Evolutionary conservation across 73 alveolate genomes (phyloP), one percentile per base, ranked within the genome.

Genomic region (Stentor coeruleus): DNA sequence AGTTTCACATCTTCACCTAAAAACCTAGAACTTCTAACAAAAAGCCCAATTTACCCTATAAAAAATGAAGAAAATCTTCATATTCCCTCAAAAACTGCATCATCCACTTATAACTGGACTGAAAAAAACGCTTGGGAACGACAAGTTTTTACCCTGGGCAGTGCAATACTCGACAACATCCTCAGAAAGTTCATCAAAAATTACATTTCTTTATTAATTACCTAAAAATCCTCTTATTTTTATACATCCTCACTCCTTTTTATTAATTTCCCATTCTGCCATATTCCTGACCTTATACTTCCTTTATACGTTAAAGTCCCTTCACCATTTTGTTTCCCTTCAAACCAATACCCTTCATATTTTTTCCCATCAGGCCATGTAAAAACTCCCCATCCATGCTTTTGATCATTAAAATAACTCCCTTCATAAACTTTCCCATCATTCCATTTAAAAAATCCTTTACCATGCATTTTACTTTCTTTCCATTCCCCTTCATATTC

Each of bases 261-360:
- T 26, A 66, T 2, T 31, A 28, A 28, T 66, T 66, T 66, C 39
- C 79, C 79, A 31, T 66, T 40, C 79, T 66, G 42, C 79, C 79
- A 66, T 20, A 66, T 20, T 1, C 40, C 79, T 26, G n/a, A 14
- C 37, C 33, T 33, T 26, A 66, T 40, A 20, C 37, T 31, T 26
- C 90, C 90, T 6, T 84, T 39, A 35, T 76, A 36, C 55, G 59
- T 74, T 39, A 74, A 81, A 30, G n/a, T 81, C 0, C 91, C 91
- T 38, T 82, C 77, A 3, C 91, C 91, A 83, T 85, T 84, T 39
- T 85, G 55, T 35, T 60, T 60, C 14, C 80, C 80, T 14, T 60
- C 36, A 14, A 14, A 11, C 80, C 80, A 75, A 37, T 37, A 6
- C 33, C 83, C 83, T 75, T 75, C 81, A 75, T 36, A 75, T 38